Percentiles rank a stretch among this genome's conserved stretches.
Conservation (phyloP, 83 land plant species). For the Isoetes engelmannii region DNA sequence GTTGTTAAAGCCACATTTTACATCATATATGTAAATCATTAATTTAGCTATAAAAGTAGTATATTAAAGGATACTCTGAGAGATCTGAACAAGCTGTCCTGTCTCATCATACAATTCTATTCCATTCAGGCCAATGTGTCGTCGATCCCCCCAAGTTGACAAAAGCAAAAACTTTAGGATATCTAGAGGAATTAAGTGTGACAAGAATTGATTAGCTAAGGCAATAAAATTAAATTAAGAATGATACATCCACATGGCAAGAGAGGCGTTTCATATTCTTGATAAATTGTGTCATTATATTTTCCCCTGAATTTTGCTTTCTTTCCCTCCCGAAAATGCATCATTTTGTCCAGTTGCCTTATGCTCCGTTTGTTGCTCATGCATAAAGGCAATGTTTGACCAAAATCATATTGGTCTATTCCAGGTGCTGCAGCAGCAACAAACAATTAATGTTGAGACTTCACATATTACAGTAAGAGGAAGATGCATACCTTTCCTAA, state of each 20-base stretch:
- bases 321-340: neutral
- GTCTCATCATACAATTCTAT: neutral
- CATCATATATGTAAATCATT: neutral
- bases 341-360: neutral
- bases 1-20: neutral
- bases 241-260: conserved; percentile 1
- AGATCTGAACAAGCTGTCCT: neutral
- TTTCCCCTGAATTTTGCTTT: neutral
- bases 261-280: conserved; percentile 1
- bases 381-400: neutral
- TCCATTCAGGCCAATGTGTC: conserved; percentile 4
- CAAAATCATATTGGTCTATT: conserved; percentile 4
- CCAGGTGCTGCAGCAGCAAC: conserved; percentile 3
- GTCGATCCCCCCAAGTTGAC: conserved; percentile 4
- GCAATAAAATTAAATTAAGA: neutral
- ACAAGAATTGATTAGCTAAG: too few relatives aligned
- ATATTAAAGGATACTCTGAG: neutral
- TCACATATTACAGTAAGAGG: too few relatives aligned
- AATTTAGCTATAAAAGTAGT: neutral
- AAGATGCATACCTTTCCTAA: conserved; percentile 3
- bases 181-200: neutral
- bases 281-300: neutral
- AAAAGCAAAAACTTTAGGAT: neutral
- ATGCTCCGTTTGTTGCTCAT: neutral
- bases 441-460: too few relatives aligned